Base-by-base conservation (phyloP, 2,329 filamentous ascomycete species). In the Monosporascus ibericus region DNA sequence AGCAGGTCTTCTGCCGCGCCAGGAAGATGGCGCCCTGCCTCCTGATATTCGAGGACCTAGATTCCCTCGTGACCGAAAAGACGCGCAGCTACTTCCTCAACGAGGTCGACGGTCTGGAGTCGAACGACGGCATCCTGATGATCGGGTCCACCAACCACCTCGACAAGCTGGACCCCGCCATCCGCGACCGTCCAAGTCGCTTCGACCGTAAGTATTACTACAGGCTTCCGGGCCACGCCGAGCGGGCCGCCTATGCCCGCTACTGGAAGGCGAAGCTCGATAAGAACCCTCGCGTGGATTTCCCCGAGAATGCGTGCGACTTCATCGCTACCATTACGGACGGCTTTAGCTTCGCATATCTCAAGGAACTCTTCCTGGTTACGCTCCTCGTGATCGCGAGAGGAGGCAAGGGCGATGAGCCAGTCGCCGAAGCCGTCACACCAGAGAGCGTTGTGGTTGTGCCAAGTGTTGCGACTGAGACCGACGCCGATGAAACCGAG, bases 81-180 rank as follows among this genome's bases (percentile, higher is more conserved):
- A 80, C 84, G 15, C 74, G 84, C 24, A 81, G 76, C 42, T 88
- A 86, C 70, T 88, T 88, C 67, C 73, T 88, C 49, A 88, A 88
- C 63, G 84, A 87, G 65, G 78, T 87, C 2, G 85, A 88, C 39
- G 80, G 80, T 0, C 72, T 84, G 8, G 73, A 75, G 49, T 75
- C 74, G 50, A 84, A 84, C 56, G 75, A 83, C 52, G 80, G 80
- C 6, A 81, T 83, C 36, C 69, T 82, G 30, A 79, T 84, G 67
- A 70, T 80, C 17, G 77, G 74, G 3, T 75, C 71, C 2, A 81
- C 78, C 0, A 80, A 42, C 39, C 39, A 42, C 18, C 39, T 42
- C 37, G 79, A 82, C 44, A 67, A 71, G 15, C 66, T 84, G 1
- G 80, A 84, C 54, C 77, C 79, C 0, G 79, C 79, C 36, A 78